Evolutionary conservation across 1,284 basidiomycete genomes (phyloP).

Genomic region (Salmacisia buchloeana): DNA sequence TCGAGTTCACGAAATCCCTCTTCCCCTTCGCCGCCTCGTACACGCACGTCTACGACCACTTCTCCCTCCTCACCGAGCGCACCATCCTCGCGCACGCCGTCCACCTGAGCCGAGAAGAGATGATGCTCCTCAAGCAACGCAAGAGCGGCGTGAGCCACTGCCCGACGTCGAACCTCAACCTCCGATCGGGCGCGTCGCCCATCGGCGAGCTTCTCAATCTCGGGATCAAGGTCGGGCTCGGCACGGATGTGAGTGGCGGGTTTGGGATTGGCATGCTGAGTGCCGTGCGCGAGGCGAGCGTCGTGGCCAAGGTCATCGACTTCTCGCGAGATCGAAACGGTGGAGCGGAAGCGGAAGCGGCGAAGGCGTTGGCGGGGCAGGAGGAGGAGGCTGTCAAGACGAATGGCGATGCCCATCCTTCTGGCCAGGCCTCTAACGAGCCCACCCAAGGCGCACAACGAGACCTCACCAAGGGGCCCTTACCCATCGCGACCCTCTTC

Average conservation of each 20-base stretch:
- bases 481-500: slow-evolving; percentile 71
- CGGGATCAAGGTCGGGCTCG: slow-evolving; percentile 77
- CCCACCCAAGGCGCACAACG: background rate
- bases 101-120: slow-evolving; percentile 67
- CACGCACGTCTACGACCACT: slow-evolving; percentile 69
- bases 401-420: background rate
- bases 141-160: slow-evolving; percentile 83
- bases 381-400: background rate
- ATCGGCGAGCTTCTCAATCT: slow-evolving; percentile 73
- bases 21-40: slow-evolving; percentile 57
- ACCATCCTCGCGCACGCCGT: slow-evolving; percentile 89
- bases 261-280: slow-evolving; percentile 75
- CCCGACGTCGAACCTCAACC: slow-evolving; percentile 78
- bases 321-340: slow-evolving; percentile 28
- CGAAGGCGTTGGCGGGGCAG: background rate
- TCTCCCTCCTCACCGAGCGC: slow-evolving; percentile 67
- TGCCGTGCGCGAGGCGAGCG: slow-evolving; percentile 74
- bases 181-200: slow-evolving; percentile 74
- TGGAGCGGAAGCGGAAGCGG: slow-evolving; percentile 20
- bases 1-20: slow-evolving; percentile 62
- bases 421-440: background rate
- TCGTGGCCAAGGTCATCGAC: slow-evolving; percentile 69
- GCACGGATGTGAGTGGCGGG: slow-evolving; percentile 88
- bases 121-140: slow-evolving; percentile 64
- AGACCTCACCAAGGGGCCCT: slow-evolving; percentile 61